phyloP scores from a whole-genome alignment of 1,139 yeast genomes.

The Hansenula sp. region DNA sequence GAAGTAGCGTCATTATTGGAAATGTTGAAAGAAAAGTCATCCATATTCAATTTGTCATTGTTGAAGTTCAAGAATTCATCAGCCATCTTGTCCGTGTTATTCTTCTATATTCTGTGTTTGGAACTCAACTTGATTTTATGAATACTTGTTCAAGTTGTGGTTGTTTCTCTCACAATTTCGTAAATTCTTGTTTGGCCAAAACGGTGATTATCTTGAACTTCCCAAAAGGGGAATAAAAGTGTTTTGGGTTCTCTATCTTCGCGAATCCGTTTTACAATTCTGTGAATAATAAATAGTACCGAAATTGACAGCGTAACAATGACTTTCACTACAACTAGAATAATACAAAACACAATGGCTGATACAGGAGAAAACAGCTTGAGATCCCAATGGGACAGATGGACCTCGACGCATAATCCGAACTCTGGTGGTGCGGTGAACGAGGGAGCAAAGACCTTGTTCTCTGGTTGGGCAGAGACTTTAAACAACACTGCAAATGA shows the following conservation, averaged over 20 bases:
- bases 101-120: constrained; percentile 1
- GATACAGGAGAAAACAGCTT: constrained; percentile 14
- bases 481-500: constrained; percentile 37
- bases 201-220: constrained; percentile 17
- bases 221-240: constrained; percentile 5
- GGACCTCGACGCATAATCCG: constrained; percentile 28
- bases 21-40: constrained; percentile 20
- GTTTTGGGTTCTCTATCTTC: no score
- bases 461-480: constrained; percentile 34
- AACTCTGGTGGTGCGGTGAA: constrained; percentile 24
- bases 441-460: constrained; percentile 31
- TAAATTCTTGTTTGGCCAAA: background rate
- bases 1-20: constrained; percentile 8
- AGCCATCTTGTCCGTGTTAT: constrained; percentile 14
- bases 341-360: constrained; percentile 1
- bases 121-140: no score
- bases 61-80: constrained; percentile 20
- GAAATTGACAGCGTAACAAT: no score
- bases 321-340: background rate
- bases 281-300: background rate
- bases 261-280: no score
- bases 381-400: constrained; percentile 33
- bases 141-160: constrained; percentile 3
- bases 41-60: constrained; percentile 17
- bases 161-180: constrained; percentile 16